phyloP scores from a whole-genome alignment of 2,329 filamentous ascomycete genomes.

The Aspergillus luchuensis region DNA sequence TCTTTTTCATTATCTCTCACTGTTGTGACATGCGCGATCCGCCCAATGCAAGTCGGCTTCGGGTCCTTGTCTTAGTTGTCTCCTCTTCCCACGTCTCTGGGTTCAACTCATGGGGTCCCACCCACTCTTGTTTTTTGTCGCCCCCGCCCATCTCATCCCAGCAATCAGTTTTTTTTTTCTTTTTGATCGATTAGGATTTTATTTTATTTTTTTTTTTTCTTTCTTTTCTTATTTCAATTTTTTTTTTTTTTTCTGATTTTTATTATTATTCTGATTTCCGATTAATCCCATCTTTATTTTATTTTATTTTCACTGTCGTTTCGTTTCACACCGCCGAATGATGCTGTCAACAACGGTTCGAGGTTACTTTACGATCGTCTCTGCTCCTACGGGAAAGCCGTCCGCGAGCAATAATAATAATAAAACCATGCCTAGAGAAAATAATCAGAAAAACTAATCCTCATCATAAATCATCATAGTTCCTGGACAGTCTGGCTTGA shows the following conservation, averaged over 20 bases:
- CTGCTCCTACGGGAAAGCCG: not conserved
- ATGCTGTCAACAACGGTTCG: slow-evolving; percentile 1
- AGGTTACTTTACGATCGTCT: not conserved
- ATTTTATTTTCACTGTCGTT: slow-evolving; percentile 3
- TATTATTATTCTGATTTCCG: not conserved
- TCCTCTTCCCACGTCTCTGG: slow-evolving; percentile 12
- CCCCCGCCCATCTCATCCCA: not conserved
- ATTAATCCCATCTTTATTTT: not conserved
- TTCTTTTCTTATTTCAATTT: not conserved
- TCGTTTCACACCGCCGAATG: not conserved
- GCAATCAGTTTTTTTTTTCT: not conserved
- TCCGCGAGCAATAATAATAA: slow-evolving; percentile 4
- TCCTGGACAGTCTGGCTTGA: slow-evolving; percentile 1
- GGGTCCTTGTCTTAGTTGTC: slow-evolving; percentile 2
- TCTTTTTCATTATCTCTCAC: no score
- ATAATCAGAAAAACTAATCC: no score
- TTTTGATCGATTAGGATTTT: not conserved
- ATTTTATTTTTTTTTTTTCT: slow-evolving; percentile 1
- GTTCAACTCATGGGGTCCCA: slow-evolving; percentile 11
- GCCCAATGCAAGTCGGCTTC: not conserved
- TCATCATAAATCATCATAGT: not conserved
- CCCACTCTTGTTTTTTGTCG: not conserved
- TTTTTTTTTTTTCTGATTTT: not conserved
- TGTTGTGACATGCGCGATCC: not conserved
- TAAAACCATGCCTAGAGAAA: not conserved